Base-by-base conservation (phyloP, 139 green algal species). In the Pedinophyceae sp. region DNA sequence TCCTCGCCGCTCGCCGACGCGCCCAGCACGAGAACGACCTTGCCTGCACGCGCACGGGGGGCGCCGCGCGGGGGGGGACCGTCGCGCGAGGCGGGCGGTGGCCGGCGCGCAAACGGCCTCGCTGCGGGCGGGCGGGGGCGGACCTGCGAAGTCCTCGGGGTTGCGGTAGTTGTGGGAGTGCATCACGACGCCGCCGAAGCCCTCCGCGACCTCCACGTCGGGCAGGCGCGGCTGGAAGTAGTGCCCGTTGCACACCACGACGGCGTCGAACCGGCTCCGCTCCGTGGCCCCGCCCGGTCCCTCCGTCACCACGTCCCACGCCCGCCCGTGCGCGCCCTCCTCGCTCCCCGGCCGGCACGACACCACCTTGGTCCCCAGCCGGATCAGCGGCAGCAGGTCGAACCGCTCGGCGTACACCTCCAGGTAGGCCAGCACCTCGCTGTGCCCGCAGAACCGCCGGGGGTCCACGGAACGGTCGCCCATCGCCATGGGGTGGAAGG, bases 241-340 rank as follows among this genome's bases (percentile, higher is more conserved):
- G 52, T 84, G 76, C 13, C 84, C 85, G 54, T 91, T 92, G 30
- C 56, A 73, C 13, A 93, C 71, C 10, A 91, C 72, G 1, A 94
- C 59, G 0, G 82, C 85, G 62, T 94, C 85, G 71, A 87, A 93
- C 34, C 10, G 7, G 10, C 10, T 13, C 24, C 58, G 50, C 29
- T 73, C 60, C 2, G 41, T 23, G 5, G 24, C 17, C 22, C 25
- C 24, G 22, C 30, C 16, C 16, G 2, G 3, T 17, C 28, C 18
- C 30, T 26, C 46, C 43, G 25, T 47, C 52, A 26, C 25, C 24
- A 62, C 54, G 30, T 45, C 16, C 50, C 50, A 43, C 22, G 10
- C 27, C 27, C 3, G 27, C 16, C 50, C 50, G 6, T 55, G 27
- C 15, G 3, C 3, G 28, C 27, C 5, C 10, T 10, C 25, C 16